These are phyloP conservation scores for Epicoccum nigrum DNA, from an alignment of 2,329 filamentous ascomycete species.

Conservation along the genomic window DNA sequence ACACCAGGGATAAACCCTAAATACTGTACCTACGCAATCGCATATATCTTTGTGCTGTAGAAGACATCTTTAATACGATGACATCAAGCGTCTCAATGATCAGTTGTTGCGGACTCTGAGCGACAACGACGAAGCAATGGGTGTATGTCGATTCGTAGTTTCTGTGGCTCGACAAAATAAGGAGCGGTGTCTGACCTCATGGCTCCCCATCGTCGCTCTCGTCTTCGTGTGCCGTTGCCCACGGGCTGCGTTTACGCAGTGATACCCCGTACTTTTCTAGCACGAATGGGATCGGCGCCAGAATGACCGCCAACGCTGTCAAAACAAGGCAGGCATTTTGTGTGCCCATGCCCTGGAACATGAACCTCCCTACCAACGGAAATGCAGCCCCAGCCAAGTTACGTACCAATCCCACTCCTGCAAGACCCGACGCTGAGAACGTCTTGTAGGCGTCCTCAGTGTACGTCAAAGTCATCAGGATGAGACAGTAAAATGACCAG, in stretches of 20 bases:
- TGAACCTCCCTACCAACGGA: constrained; percentile 37
- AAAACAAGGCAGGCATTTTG: constrained; percentile 40
- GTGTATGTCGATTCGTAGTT: no score
- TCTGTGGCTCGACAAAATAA: no score
- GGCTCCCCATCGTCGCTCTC: constrained; percentile 30
- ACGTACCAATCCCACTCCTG: constrained; percentile 49
- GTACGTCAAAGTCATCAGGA: constrained; percentile 58
- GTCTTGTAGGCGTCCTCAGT: constrained; percentile 57
- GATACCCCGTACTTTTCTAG: constrained; percentile 42
- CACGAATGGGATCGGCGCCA: constrained; percentile 45
- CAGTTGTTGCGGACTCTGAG: no score
- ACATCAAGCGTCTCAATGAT: no score
- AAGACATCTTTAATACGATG: no score
- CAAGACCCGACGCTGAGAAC: constrained; percentile 51
- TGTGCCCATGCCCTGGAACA: constrained; percentile 42
- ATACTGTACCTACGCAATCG: background rate
- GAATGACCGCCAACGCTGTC: constrained; percentile 32
- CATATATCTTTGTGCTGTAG: background rate
- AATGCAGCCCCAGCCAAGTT: constrained; percentile 48
- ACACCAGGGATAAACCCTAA: constrained; percentile 6
- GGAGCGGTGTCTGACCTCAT: background rate
- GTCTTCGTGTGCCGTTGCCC: constrained; percentile 47
- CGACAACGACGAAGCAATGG: no score
- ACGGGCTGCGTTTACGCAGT: constrained; percentile 47
- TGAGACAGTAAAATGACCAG: constrained; percentile 58